phyloP scores from a whole-genome alignment of 768 basidiomycete genomes.

The Boletus reticulatus region DNA sequence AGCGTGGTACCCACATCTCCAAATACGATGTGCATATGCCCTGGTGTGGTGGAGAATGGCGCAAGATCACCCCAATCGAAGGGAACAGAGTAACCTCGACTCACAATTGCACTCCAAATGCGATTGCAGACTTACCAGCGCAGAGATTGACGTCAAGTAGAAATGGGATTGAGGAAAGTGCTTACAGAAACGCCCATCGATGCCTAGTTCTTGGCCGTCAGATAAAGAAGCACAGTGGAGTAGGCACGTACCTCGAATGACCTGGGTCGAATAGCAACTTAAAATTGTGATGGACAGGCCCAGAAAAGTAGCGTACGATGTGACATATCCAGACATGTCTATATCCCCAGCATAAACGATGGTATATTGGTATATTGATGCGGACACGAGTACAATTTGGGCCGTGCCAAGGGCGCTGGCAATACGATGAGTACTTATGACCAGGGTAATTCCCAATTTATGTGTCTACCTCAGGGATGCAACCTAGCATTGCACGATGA shows the following conservation, averaged over 20 bases:
- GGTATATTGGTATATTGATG: slow-evolving; percentile 32
- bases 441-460: background rate
- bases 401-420: slow-evolving; percentile 26
- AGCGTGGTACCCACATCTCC: slow-evolving; percentile 29
- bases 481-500: slow-evolving; percentile 16
- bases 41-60: slow-evolving; percentile 14
- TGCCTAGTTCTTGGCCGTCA: slow-evolving; percentile 17
- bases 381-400: slow-evolving; percentile 29
- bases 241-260: slow-evolving; percentile 23
- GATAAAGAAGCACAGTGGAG: background rate
- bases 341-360: slow-evolving; percentile 28
- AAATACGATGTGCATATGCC: slow-evolving; percentile 37
- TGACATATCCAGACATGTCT: slow-evolving; percentile 26
- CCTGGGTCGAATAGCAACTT: slow-evolving; percentile 1
- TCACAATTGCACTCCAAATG: slow-evolving; percentile 36
- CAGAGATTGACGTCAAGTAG: background rate
- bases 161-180: background rate
- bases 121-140: slow-evolving; percentile 28
- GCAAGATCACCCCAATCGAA: background rate
- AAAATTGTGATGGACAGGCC: background rate
- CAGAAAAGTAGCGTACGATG: slow-evolving; percentile 16
- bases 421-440: background rate
- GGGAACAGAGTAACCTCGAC: background rate
- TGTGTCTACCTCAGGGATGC: slow-evolving; percentile 26
- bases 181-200: slow-evolving; percentile 36